Evolutionary conservation across 441 rosid genomes (phyloP), one percentile per base, ranked within the genome.

Genomic region (Gossypium lobatum): DNA sequence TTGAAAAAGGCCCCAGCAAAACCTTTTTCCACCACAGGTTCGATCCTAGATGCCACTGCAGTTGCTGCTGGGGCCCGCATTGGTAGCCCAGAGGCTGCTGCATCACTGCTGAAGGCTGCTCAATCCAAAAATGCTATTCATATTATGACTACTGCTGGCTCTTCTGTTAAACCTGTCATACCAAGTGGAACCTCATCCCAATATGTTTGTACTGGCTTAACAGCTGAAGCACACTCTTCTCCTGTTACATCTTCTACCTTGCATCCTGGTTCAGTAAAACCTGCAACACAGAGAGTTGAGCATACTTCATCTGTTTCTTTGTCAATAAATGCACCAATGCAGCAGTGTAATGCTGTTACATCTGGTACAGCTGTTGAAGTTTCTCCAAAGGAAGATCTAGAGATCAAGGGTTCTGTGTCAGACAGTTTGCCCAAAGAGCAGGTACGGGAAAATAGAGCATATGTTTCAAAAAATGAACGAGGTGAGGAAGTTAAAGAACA

Each of bases 21-120:
- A 80, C 73, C 91, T 64, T 79, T 76, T 71, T 75, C 76, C 50
- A 78, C 80, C 74, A 73, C 86, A 6, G 92, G 87, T 73, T 86
- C 88, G 46, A 74, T 81, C 73, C 84, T 87, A 80, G 85, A 88
- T 76, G 98, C 98, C 73, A 85, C 91, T 78, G 92, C 97, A 59
- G 93, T 62, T 26, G 64, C 64, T 60, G 64, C 16, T 26, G 98
- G 97, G 34, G 95, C 95, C n/a, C 92, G 93, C 42, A 87, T 90
- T 80, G 87, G 84, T 77, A 80, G 90, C 71, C 85, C 84, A 31
- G 83, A 89, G 70, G 88, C 84, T 61, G 88, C 93, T 60, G 87
- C 85, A 46, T 79, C 88, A 16, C 80, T 89, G 80, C 83, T 89
- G 62, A 91, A 85, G 85, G 87, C 83, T 80, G 89, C 92, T 75